Evolutionary conservation across 2,329 filamentous ascomycete genomes (phyloP), one percentile per base, ranked within the genome.

Genomic region (Fonsecaea erecta): DNA sequence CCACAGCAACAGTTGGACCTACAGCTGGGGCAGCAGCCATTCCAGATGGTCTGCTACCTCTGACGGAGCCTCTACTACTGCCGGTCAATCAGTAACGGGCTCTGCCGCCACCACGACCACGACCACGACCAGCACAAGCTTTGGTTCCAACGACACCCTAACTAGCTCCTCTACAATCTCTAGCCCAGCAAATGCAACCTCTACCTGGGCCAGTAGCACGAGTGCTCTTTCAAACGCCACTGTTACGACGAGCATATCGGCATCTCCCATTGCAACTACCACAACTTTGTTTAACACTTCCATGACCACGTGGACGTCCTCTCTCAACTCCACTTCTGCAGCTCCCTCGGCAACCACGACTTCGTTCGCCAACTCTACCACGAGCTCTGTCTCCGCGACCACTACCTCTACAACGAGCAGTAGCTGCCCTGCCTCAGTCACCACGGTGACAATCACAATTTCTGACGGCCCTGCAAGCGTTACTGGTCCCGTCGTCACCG

Each of bases 91-190:
- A 12, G 26, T 43, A 21, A 65, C 59, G 16, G 57, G 52, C 37
- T 62, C 58, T n/a, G 60, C 35, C 3, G 55, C 51, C 11, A 62
- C 32, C 32, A 48, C 52, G 12, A 58, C 63, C 32, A 48, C 52
- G 12, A 58, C 63, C 28, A 21, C 56, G 24, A 43, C 52, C 11
- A 55, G 48, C 37, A 60, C 62, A 53, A 61, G 58, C 32, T 26
- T 40, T 18, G 48, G 30, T 43, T 35, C 46, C 26, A 60, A 53
- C 11, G 46, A 60, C 2, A 60, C 46, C 8, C 3, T 14, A 11
- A 52, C 18, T 16, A 40, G 26, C 16, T 52, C 46, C 9, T 28
- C 46, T 28, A 59, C 34, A 14, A 24, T 11, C n/a, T 48, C 55
- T 24, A 52, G 30, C 34, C n/a, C 51, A 14, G 24, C 21, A 37